Evolutionary conservation across 1,284 basidiomycete genomes (phyloP), one percentile per base, ranked within the genome.

Genomic region (Irpex sp.): DNA sequence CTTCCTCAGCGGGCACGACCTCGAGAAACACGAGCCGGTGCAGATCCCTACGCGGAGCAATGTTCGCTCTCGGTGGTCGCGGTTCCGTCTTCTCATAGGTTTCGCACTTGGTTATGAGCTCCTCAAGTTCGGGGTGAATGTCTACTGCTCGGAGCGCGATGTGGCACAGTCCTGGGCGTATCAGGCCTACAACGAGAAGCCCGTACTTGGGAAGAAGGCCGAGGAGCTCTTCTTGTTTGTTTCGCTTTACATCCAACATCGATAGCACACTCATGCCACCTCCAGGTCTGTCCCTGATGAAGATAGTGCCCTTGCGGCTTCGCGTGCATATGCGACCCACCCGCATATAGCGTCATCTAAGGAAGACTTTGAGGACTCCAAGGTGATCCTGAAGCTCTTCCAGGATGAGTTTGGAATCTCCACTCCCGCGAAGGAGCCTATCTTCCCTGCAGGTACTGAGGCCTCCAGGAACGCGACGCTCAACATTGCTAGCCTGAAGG

Each of bases 301-400:
- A 6, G 79, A 79, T 52, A 86, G 82, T 65, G 87, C 87, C 8
- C 71, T 86, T 3, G 75, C 76, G 47, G 79, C 82, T 5, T 91
- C 87, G 34, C 83, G 83, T 36, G 72, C 76, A 40, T 89, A 84
- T 73, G 86, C 87, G 2, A 84, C 83, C 1, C 84, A 87, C 67
- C 90, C 91, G 26, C 91, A 93, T 74, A 76, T 91, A 56, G 90
- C 90, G 3, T 89, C 91, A 36, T 86, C 88, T 11, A 69, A 76
- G 0, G 83, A 84, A 64, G 91, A 92, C 74, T 79, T 87, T 59
- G 75, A 80, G 47, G 87, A 90, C 64, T 89, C 91, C 4, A 84
- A 84, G 67, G 77, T 79, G 56, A 81, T 91, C 60, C 80, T 92
- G 52, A 74, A 81, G 40, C 74, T 90, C 66, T 85, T 92, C 71